Evolutionary conservation across 2,329 filamentous ascomycete genomes (phyloP).

Genomic region (Phialophora expanda): DNA sequence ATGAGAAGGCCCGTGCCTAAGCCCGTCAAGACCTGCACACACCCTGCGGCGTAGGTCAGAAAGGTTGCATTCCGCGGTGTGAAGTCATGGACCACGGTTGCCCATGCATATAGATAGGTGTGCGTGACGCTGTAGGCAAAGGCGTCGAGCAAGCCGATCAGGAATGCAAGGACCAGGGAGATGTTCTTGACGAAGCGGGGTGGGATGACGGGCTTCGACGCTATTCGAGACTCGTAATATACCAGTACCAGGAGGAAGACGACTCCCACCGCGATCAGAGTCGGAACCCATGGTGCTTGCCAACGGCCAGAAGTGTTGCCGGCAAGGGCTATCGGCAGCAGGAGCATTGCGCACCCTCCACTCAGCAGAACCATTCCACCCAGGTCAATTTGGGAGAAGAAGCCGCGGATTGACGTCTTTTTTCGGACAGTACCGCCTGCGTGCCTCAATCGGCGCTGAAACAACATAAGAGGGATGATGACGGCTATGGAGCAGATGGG

Average conservation of each 20-base stretch:
- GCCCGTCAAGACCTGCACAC: slow-evolving; percentile 52
- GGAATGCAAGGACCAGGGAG: slow-evolving; percentile 51
- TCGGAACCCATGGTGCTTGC: slow-evolving; percentile 54
- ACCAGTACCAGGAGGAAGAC: slow-evolving; percentile 52
- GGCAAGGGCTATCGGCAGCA: slow-evolving; percentile 57
- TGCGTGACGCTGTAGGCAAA: slow-evolving; percentile 55
- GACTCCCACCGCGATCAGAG: slow-evolving; percentile 52
- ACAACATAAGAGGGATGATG: slow-evolving; percentile 47
- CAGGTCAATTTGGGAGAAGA: slow-evolving; percentile 46
- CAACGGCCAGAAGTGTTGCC: slow-evolving; percentile 50
- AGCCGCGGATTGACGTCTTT: slow-evolving; percentile 40
- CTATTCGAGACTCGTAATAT: slow-evolving; percentile 55
- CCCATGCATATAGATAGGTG: slow-evolving; percentile 58
- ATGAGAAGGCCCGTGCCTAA: slow-evolving; percentile 52
- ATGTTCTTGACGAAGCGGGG: slow-evolving; percentile 53
- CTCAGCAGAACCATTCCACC: slow-evolving; percentile 55
- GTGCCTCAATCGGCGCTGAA: slow-evolving; percentile 45
- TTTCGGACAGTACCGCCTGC: slow-evolving; percentile 41
- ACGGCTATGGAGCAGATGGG: slow-evolving; percentile 47
- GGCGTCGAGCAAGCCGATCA: slow-evolving; percentile 51
- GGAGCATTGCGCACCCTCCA: slow-evolving; percentile 55
- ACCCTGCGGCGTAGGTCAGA: slow-evolving; percentile 48
- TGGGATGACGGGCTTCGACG: slow-evolving; percentile 55
- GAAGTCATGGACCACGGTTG: slow-evolving; percentile 51
- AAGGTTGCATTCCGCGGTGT: slow-evolving; percentile 52